Evolutionary conservation across 106 monocot genomes (phyloP), one percentile per base, ranked within the genome.

Genomic region (Platanthera zijinensis): DNA sequence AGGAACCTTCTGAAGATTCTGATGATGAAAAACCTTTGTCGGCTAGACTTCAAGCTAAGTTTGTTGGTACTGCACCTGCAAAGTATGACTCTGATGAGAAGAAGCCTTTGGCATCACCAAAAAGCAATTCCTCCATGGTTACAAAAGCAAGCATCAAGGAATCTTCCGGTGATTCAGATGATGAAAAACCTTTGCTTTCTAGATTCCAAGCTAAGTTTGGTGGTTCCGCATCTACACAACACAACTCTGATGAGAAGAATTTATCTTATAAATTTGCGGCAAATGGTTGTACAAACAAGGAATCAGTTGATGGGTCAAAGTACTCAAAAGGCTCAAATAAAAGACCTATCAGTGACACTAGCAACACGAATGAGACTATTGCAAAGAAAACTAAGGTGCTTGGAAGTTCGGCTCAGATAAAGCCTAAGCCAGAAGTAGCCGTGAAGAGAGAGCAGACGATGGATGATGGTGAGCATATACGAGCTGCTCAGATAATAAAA

Each of bases 401-500:
- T 69, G 78, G 63, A 57, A 48, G 69, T 7, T 74, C 80, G 48
- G 46, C 19, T 62, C 46, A 77, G 82, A 54, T 9, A 5, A 88
- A 89, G 74, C 76, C 83, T 51, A 90, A 84, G 48, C 68, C 75
- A 22, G 84, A 84, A 52, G 51, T 71, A 62, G 56, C 46, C 72
- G 79, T 82, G 18, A 91, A 86, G 69, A 86, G 77, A 48, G 84
- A 49, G 48, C 66, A 66, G 30, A 79, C 83, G 50, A 50, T 51
- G 52, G 89, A 91, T 81, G 81, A 83, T 78, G 63, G 77, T 63
- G 90, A 88, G 28, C 79, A 85, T 53, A 79, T 84, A 81, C 91
- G 91, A 28, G 85, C 89, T 79, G 28, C 80, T 48, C 87, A 97
- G 78, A 89, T 89, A 86, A 75, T 86, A 5, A 89, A 83, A 84